These are phyloP conservation scores for Fusarium goolgardi DNA, from an alignment of 2,329 filamentous ascomycete genomes.

Conservation along the genomic window DNA sequence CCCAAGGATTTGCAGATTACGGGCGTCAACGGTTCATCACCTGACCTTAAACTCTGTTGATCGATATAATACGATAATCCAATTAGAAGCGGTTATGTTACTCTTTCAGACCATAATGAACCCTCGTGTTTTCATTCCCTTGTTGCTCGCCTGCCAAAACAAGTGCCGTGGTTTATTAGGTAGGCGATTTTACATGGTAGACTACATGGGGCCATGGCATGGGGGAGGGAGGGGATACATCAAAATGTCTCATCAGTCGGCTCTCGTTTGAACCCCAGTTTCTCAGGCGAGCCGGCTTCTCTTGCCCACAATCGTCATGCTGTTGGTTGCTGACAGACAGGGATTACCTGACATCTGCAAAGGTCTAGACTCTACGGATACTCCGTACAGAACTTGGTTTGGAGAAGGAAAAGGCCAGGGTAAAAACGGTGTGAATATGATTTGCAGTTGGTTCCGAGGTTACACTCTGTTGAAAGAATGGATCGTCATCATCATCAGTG, in stretches of 20 bases:
- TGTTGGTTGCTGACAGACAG: constrained; percentile 26
- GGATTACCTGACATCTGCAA: constrained; percentile 16
- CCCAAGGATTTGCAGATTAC: constrained; percentile 38
- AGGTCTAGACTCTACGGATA: constrained; percentile 25
- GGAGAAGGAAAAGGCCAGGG: not conserved
- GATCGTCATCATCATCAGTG: not conserved
- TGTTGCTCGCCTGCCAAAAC: constrained; percentile 1
- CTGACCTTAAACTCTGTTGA: constrained; percentile 42
- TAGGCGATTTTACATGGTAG: constrained; percentile 14
- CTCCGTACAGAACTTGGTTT: constrained; percentile 17
- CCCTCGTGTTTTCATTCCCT: not conserved
- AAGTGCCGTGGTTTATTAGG: constrained; percentile 28
- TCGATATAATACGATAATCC: not conserved
- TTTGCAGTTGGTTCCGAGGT: constrained; percentile 6
- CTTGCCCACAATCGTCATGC: constrained; percentile 5
- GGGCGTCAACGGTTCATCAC: constrained; percentile 44
- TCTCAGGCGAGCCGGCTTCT: constrained; percentile 26
- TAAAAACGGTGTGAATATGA: constrained; percentile 1
- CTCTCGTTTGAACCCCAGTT: constrained; percentile 24
- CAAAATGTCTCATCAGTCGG: constrained; percentile 17
- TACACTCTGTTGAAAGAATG: not conserved
- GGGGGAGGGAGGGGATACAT: not conserved
- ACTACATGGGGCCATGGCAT: not conserved
- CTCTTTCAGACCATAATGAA: not conserved
- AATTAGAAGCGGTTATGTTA: not conserved